A percentile compares a stretch with the other conserved stretches of the same genome.
These are phyloP conservation scores for Amphirosellinia nigrospora DNA, from an alignment of 495 filamentous ascomycete genomes.

Conservation along the genomic window DNA sequence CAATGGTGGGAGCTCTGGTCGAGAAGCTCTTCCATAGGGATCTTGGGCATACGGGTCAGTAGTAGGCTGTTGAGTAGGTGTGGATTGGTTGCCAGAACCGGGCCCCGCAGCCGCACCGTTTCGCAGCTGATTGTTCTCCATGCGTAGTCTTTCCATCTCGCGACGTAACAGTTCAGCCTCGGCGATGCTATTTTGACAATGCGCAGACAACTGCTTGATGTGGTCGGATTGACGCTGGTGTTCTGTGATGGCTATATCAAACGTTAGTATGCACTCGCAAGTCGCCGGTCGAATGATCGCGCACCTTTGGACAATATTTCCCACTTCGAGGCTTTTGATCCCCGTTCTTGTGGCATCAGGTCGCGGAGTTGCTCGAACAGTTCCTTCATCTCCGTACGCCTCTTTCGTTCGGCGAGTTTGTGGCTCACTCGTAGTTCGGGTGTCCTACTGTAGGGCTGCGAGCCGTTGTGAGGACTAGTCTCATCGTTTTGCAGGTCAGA, in stretches of 20 bases:
- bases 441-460: constrained; percentile 88
- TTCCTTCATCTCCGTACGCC: constrained; percentile 97
- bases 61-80: constrained; percentile 37
- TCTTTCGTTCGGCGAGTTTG: constrained; percentile 94
- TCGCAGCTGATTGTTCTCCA: constrained; percentile 62
- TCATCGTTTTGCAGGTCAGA: constrained; percentile 69
- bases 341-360: constrained; percentile 82
- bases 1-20: constrained; percentile 56
- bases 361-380: constrained; percentile 87
- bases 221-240: constrained; percentile 54
- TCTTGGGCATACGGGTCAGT: constrained; percentile 43
- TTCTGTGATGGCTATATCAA: constrained; percentile 56
- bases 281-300: background rate
- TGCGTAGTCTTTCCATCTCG: constrained; percentile 56
- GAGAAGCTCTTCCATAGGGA: constrained; percentile 37
- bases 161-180: constrained; percentile 56
- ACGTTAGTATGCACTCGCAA: constrained; percentile 3
- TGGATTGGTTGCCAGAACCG: constrained; percentile 28
- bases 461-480: constrained; percentile 56
- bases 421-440: constrained; percentile 95
- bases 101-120: constrained; percentile 30
- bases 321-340: constrained; percentile 98
- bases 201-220: constrained; percentile 44
- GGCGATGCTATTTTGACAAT: constrained; percentile 41
- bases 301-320: constrained; percentile 95